Conservation (phyloP, 768 basidiomycete genomes). For the Kwoniella sp. region DNA sequence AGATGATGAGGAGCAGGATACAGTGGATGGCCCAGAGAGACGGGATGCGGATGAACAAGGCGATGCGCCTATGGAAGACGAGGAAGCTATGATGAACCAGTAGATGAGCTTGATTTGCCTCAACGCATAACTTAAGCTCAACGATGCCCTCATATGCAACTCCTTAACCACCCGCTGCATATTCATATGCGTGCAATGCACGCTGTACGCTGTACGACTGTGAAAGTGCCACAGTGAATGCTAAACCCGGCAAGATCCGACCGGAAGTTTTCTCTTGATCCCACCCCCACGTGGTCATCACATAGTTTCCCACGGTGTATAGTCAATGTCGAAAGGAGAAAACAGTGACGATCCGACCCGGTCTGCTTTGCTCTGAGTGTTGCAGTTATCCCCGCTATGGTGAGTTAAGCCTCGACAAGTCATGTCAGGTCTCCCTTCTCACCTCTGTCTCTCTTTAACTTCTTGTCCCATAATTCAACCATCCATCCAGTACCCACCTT, state of each 20-base stretch:
- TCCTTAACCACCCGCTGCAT: too few relatives aligned
- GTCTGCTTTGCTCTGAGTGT: too few relatives aligned
- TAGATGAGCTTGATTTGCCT: neutral
- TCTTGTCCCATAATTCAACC: constrained; percentile 60
- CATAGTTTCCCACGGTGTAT: neutral
- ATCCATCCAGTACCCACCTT: too few relatives aligned
- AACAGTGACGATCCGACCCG: constrained; percentile 5
- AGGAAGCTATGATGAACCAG: constrained; percentile 7
- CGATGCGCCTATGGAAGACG: neutral
- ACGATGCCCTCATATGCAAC: too few relatives aligned
- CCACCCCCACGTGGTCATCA: neutral
- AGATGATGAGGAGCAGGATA: neutral
- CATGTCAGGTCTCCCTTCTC: constrained; percentile 18
- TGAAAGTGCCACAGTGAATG: neutral
- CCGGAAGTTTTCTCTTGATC: constrained; percentile 1
- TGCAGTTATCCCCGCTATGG: neutral
- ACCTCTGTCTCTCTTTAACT: constrained; percentile 17
- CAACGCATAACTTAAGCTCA: too few relatives aligned
- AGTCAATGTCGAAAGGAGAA: neutral
- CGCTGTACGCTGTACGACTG: too few relatives aligned
- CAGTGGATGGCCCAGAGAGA: neutral
- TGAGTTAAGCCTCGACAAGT: neutral
- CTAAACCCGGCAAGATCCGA: constrained; percentile 2
- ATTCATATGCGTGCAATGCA: too few relatives aligned
- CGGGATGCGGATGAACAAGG: neutral